Percentiles rank a stretch among this genome's conserved stretches.
Evolutionary conservation across 345 rosid genomes (phyloP).

Genomic region (Geranium brycei): DNA sequence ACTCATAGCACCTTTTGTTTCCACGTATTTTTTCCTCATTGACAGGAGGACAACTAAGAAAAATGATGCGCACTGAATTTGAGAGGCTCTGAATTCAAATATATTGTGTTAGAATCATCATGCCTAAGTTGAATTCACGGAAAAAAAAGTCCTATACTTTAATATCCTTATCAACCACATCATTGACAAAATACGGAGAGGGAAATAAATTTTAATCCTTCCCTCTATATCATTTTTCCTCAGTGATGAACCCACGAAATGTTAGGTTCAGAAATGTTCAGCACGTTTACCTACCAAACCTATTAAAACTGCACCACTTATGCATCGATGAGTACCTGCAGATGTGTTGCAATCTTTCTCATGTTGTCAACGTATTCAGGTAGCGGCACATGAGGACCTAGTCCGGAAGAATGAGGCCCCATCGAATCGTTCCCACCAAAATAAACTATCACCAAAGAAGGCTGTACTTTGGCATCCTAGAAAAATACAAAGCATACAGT

Average conservation of each 20-base stretch:
- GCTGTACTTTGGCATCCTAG: constrained; percentile 64
- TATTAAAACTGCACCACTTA: neutral
- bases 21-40: constrained; percentile 55
- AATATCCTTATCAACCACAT: no score
- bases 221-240: no score
- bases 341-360: constrained; percentile 62
- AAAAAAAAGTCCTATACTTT: no score
- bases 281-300: no score
- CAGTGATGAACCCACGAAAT: no score
- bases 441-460: constrained; percentile 74
- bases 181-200: no score
- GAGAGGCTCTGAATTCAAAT: constrained; percentile 57
- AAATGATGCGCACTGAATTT: constrained; percentile 40
- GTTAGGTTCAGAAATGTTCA: no score
- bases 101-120: neutral
- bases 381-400: constrained; percentile 91
- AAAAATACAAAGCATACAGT: neutral
- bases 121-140: no score
- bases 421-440: constrained; percentile 97
- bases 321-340: constrained; percentile 42
- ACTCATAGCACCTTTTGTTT: constrained; percentile 41
- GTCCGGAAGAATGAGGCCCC: constrained; percentile 85
- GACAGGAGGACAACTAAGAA: constrained; percentile 80
- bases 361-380: constrained; percentile 64
- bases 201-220: no score